Conservation (phyloP, 495 filamentous ascomycete species). For the Talaromyces nanjingensis region DNA sequence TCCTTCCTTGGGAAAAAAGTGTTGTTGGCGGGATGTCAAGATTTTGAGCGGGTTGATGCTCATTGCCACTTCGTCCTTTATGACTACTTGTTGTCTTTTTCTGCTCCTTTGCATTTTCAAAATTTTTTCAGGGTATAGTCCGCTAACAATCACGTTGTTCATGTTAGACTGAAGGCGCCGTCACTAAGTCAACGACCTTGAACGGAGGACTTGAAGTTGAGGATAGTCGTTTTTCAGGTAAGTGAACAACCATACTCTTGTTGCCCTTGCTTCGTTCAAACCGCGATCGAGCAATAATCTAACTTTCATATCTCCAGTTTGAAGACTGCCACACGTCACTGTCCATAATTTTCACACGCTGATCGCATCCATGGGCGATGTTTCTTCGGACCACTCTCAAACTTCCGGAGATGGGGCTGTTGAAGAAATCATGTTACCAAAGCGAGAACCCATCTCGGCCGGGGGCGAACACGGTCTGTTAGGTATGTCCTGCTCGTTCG, state of each 20-base stretch:
- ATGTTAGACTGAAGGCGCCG: neutral
- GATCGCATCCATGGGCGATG: slow-evolving; percentile 28
- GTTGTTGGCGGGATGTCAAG: neutral
- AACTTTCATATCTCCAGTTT: neutral
- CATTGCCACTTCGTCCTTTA: neutral
- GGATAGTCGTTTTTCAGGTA: neutral
- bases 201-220: neutral
- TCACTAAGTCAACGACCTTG: neutral
- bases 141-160: neutral
- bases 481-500: slow-evolving; percentile 20
- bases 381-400: slow-evolving; percentile 20
- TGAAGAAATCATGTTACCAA: slow-evolving; percentile 12
- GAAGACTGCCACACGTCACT: neutral
- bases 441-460: slow-evolving; percentile 13
- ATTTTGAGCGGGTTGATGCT: neutral
- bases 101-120: neutral
- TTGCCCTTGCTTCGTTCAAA: neutral
- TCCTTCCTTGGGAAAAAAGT: neutral
- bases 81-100: neutral
- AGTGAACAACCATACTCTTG: neutral
- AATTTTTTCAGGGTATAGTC: neutral
- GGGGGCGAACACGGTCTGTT: slow-evolving; percentile 5
- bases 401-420: slow-evolving; percentile 15
- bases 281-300: neutral
- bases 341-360: neutral